phyloP scores from a whole-genome alignment of 345 rosid genomes.

The Arabidopsis thaliana region DNA sequence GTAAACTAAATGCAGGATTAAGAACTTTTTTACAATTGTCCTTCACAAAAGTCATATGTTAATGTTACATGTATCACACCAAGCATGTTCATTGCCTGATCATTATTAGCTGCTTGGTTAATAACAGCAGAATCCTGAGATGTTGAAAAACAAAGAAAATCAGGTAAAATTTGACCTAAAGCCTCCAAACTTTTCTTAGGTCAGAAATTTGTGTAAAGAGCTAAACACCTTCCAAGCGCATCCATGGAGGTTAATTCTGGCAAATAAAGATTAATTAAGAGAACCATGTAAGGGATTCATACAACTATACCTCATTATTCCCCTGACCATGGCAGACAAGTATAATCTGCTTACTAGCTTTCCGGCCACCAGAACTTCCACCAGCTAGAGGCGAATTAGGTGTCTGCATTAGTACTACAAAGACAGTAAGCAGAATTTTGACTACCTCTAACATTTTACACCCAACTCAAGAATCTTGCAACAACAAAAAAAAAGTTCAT shows the following conservation, averaged over 20 bases:
- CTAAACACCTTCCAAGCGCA: background rate
- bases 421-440: slow-evolving; percentile 37
- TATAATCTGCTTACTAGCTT: slow-evolving; percentile 69
- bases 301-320: slow-evolving; percentile 56
- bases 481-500: background rate
- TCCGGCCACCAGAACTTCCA: slow-evolving; percentile 77
- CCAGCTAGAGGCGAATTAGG: slow-evolving; percentile 78
- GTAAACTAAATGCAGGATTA: background rate
- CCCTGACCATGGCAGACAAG: slow-evolving; percentile 79
- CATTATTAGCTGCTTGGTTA: slow-evolving; percentile 37
- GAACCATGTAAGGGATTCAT: background rate
- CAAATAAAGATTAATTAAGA: background rate
- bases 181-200: slow-evolving; percentile 19
- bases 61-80: slow-evolving; percentile 78
- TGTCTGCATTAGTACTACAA: slow-evolving; percentile 65
- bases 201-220: slow-evolving; percentile 14
- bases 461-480: slow-evolving; percentile 2
- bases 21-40: background rate
- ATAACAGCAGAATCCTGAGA: slow-evolving; percentile 6
- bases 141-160: slow-evolving; percentile 9
- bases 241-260: slow-evolving; percentile 14
- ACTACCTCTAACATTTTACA: slow-evolving; percentile 8
- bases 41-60: slow-evolving; percentile 1
- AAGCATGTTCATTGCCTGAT: slow-evolving; percentile 77
- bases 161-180: slow-evolving; percentile 1